Conservation (phyloP, 176 grass and related monocot species). For the Rhynchospora tenuis region DNA sequence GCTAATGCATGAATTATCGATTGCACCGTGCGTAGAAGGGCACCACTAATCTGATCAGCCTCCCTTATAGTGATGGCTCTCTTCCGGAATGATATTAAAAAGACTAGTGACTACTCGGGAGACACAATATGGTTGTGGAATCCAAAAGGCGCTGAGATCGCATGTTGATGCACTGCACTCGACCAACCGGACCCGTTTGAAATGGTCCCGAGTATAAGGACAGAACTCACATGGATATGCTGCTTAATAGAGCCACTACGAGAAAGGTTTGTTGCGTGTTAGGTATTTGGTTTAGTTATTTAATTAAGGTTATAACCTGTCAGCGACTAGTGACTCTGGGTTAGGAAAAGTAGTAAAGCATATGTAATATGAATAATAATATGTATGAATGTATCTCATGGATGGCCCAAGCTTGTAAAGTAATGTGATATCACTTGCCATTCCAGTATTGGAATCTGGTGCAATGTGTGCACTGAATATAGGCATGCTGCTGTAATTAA, state of each 20-base stretch:
- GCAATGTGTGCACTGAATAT: neutral
- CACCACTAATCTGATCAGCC: no score
- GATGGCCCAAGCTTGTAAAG: neutral
- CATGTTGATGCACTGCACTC: no score
- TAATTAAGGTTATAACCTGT: neutral
- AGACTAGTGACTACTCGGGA: no score
- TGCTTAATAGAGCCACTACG: neutral
- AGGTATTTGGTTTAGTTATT: neutral
- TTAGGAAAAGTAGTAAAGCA: neutral
- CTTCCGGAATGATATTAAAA: no score
- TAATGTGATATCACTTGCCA: neutral
- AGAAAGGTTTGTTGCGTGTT: neutral
- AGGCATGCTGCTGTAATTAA: neutral
- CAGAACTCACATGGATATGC: no score
- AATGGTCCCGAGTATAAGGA: no score
- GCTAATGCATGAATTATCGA: no score
- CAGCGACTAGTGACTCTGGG: constrained; percentile 10
- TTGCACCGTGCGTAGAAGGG: no score
- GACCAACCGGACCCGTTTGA: no score
- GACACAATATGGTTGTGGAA: no score
- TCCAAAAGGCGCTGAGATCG: no score
- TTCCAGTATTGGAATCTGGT: neutral
- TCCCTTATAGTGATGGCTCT: no score
- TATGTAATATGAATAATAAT: neutral
- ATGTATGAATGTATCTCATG: neutral